phyloP scores from a whole-genome alignment of 306 rosid species.

The Boehmeria nivea region DNA sequence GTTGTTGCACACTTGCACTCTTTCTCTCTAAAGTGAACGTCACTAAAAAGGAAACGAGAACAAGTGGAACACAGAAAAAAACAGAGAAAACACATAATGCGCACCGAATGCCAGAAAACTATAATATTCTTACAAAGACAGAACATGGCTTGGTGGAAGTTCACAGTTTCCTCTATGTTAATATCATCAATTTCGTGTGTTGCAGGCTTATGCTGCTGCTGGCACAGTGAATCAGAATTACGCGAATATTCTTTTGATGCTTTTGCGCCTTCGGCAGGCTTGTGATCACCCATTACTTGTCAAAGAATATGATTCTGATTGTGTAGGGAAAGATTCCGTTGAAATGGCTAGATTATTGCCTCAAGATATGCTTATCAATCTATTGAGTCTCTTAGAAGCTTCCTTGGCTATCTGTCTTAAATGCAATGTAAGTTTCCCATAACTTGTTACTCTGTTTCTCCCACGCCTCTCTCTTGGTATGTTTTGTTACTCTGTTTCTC shows the following conservation, averaged over 20 bases:
- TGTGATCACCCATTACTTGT: conserved; percentile 95
- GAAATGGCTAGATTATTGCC: conserved; percentile 76
- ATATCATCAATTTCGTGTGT: conserved; percentile 12
- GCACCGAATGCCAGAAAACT: no score
- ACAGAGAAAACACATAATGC: no score
- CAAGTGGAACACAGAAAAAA: no score
- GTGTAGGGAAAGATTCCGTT: conserved; percentile 58
- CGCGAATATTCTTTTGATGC: conserved; percentile 95
- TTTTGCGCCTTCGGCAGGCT: conserved; percentile 96
- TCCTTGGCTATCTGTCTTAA: conserved; percentile 58
- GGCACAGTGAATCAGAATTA: conserved; percentile 96
- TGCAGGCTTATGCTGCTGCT: conserved; percentile 99
- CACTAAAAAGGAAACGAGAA: no score
- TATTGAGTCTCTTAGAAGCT: conserved; percentile 57
- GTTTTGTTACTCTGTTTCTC: no score
- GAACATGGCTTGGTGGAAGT: no score
- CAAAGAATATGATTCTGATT: conserved; percentile 60
- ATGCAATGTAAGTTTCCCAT: conserved; percentile 68
- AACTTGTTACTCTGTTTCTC: not conserved
- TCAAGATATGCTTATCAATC: conserved; percentile 54
- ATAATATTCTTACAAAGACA: no score
- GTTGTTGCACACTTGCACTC: no score
- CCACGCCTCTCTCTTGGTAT: not conserved
- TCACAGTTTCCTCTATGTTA: no score
- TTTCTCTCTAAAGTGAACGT: no score